phyloP scores from a whole-genome alignment of 495 filamentous ascomycete genomes.

The Penicillium bialowiezense region DNA sequence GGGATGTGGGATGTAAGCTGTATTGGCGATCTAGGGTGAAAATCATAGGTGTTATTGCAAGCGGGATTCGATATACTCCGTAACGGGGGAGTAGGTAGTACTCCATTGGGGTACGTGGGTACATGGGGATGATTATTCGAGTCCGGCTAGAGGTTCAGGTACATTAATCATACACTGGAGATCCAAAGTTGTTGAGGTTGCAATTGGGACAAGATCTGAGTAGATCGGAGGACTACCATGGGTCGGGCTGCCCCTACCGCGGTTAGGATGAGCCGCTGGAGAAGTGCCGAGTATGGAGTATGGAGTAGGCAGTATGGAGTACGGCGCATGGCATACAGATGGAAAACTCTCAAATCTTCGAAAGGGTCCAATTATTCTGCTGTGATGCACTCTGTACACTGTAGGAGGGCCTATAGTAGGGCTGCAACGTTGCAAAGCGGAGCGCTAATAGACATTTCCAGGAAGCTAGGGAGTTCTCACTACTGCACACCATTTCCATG shows the following conservation, averaged over 20 bases:
- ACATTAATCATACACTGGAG: not conserved
- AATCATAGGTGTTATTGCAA: too few species aligned
- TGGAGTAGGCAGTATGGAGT: too few species aligned
- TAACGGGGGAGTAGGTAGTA: not conserved
- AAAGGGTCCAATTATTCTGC: not conserved
- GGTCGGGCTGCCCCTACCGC: not conserved
- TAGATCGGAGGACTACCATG: not conserved
- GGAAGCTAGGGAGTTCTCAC: not conserved
- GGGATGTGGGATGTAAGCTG: too few species aligned
- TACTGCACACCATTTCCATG: slow-evolving; percentile 2
- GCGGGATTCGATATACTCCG: too few species aligned
- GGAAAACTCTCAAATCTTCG: too few species aligned
- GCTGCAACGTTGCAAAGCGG: not conserved
- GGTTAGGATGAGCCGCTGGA: too few species aligned
- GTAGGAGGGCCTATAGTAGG: not conserved
- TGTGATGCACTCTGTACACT: not conserved
- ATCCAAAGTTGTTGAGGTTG: not conserved
- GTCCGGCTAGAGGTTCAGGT: too few species aligned
- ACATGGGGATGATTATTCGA: too few species aligned
- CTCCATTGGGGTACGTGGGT: not conserved
- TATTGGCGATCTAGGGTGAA: not conserved
- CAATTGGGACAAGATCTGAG: not conserved
- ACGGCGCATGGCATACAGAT: too few species aligned
- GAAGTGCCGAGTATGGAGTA: too few species aligned
- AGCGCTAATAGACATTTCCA: not conserved